Evolutionary conservation across 1,284 basidiomycete species (phyloP).

Genomic region (Rhodotorula glutinis): DNA sequence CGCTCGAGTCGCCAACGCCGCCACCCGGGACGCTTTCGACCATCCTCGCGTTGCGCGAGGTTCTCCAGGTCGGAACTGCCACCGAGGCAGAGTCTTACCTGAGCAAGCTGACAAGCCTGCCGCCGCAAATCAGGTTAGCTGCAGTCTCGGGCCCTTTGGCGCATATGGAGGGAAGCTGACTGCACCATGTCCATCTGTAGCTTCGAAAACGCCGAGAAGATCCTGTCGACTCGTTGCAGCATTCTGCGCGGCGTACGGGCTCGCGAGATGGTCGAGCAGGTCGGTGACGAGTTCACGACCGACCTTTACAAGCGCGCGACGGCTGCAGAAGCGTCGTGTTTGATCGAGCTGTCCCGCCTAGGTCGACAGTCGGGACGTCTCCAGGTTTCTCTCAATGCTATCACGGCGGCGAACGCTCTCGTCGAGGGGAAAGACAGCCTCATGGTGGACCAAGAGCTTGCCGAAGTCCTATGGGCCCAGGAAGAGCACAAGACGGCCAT

Average conservation of each 20-base stretch:
- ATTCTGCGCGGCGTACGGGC: conserved; percentile 67
- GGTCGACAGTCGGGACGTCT: conserved; percentile 68
- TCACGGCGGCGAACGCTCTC: conserved; percentile 69
- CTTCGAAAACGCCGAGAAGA: conserved; percentile 69
- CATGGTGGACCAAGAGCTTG: conserved; percentile 73
- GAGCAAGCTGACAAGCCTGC: neutral
- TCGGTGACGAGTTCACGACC: conserved; percentile 63
- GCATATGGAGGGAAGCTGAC: neutral
- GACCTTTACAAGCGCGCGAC: conserved; percentile 57
- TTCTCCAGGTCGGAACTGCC: conserved; percentile 54
- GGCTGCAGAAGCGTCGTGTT: conserved; percentile 65
- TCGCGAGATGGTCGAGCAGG: conserved; percentile 65
- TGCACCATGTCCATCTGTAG: conserved; percentile 51
- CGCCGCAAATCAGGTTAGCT: conserved; percentile 11
- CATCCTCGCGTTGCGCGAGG: conserved; percentile 73
- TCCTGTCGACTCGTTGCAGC: conserved; percentile 77
- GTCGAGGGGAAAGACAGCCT: conserved; percentile 51
- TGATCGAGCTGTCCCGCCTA: conserved; percentile 68
- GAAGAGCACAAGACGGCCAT: conserved; percentile 81
- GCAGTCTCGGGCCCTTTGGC: no score
- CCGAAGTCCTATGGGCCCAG: conserved; percentile 83
- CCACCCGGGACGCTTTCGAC: conserved; percentile 65
- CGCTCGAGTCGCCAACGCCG: conserved; percentile 71
- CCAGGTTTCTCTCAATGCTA: conserved; percentile 82
- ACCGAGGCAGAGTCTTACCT: neutral